Conservation (phyloP, 179 eudicot species). For the Carnegiea gigantea region DNA sequence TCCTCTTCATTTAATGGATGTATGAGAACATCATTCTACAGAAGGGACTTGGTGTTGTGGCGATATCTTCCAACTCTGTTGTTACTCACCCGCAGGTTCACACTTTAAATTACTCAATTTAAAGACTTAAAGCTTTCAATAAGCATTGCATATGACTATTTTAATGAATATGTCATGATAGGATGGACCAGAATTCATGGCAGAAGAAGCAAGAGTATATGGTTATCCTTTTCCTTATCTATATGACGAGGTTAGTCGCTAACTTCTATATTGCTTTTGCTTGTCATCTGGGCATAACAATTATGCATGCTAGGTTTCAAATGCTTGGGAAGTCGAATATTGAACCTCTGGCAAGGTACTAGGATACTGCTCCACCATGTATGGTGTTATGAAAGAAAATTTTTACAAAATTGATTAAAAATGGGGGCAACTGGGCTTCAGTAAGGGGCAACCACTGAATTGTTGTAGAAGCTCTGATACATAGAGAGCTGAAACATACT, state of each 20-base stretch:
- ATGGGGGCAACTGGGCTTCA: not conserved
- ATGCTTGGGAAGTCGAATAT: not conserved
- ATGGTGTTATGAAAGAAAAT: not conserved
- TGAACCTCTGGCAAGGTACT: not conserved
- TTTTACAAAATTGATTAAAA: not conserved
- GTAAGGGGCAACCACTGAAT: not conserved
- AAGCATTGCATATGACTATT: constrained; percentile 21
- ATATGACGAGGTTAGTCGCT: constrained; percentile 66
- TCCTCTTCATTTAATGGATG: constrained; percentile 15
- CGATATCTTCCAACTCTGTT: constrained; percentile 90
- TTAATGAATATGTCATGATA: constrained; percentile 37
- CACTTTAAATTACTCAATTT: constrained; percentile 28
- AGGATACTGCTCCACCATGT: not conserved
- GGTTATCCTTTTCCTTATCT: constrained; percentile 92
- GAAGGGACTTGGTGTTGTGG: constrained; percentile 94
- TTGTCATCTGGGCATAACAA: not conserved
- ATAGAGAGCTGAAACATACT: not conserved
- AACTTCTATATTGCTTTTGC: not conserved
- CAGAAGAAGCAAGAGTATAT: constrained; percentile 74
- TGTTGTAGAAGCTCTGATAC: not conserved
- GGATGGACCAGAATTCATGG: constrained; percentile 96
- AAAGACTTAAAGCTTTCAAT: constrained; percentile 27
- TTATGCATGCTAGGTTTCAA: not conserved
- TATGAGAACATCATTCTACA: constrained; percentile 34
- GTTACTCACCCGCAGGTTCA: constrained; percentile 85